Evolutionary conservation across 192 early-diverging fungal species (phyloP).

Genomic region (Linnemannia hyalina): DNA sequence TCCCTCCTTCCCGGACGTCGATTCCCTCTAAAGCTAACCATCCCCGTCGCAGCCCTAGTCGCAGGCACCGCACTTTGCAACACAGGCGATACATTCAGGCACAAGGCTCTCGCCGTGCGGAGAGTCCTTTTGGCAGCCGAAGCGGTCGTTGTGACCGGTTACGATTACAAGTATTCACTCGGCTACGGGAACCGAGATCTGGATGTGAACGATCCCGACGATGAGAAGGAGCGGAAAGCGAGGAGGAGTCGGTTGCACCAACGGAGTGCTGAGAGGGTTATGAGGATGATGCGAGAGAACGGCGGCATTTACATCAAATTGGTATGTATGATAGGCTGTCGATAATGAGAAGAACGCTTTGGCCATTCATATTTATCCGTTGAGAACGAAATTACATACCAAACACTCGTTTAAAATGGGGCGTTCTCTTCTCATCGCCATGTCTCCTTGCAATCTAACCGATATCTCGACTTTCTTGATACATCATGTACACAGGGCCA

Average conservation of each 20-base stretch:
- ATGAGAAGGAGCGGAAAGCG: conserved; percentile 17
- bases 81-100: conserved; percentile 24
- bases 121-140: conserved; percentile 25
- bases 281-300: conserved; percentile 35
- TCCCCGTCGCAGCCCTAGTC: background rate
- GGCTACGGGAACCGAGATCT: conserved; percentile 32
- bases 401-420: background rate
- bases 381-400: background rate
- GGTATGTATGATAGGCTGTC: conserved; percentile 3
- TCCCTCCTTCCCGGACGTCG: background rate
- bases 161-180: conserved; percentile 48
- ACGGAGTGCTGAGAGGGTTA: conserved; percentile 33
- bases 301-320: conserved; percentile 46
- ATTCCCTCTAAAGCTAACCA: conserved; percentile 19
- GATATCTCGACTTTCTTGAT: no score
- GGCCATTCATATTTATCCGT: background rate
- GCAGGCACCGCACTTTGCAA: conserved; percentile 16
- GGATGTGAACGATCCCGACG: conserved; percentile 20
- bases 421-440: background rate
- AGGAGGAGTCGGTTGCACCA: conserved; percentile 30
- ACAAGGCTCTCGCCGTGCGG: conserved; percentile 4
- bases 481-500: conserved; percentile 17
- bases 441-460: background rate
- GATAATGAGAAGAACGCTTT: background rate
- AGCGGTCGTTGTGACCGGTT: conserved; percentile 36